Evolutionary conservation across 2,329 filamentous ascomycete genomes (phyloP), one percentile per base, ranked within the genome.

Genomic region (Clathrospora elynae): DNA sequence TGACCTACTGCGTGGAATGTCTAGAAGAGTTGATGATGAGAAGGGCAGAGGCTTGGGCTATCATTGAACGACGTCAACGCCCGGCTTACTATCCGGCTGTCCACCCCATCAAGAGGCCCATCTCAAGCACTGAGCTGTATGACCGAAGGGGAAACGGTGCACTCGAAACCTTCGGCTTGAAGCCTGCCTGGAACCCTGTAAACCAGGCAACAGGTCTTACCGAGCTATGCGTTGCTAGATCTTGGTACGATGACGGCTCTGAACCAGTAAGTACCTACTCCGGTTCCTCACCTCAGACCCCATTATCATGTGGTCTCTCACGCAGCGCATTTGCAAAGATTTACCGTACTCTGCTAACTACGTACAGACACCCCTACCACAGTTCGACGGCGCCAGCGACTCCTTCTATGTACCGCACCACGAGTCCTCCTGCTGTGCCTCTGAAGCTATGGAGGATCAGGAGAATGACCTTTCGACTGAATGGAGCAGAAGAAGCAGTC

Each of bases 1-100:
- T 25, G 6, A 28, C 35, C 5, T 59, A 46, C 25, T 59, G 55
- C 9, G 9, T 36, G 10, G 26, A 38, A 5, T 59, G 55, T 25
- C 14, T 59, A n/a, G 31, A 41, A 12, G 36, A 22, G 16, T 24
- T 57, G 8, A 44, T 51, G 40, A 17, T 32, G 6, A 36, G 26
- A 8, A 20, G 44, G 9, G 29, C 14, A 6, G 24, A 37, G 6
- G 34, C 42, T 13, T 49, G 35, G 31, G 24, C 35, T 16, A 31
- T 22, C 14, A 25, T 26, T 9, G 32, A 44, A 12, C 20, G 9
- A 6, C 17, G 4, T 7, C 2, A 6, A 6, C 14, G 4, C 14
- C 14, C 17, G 14, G 9, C 17, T 9, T n/a, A 29, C 10, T 12
- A 39, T 6, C 6, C 17, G n/a, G 11, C 17, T 5, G 6, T 20